Conservation (phyloP, 1,284 basidiomycete species). For the Malassezia slooffiae region DNA sequence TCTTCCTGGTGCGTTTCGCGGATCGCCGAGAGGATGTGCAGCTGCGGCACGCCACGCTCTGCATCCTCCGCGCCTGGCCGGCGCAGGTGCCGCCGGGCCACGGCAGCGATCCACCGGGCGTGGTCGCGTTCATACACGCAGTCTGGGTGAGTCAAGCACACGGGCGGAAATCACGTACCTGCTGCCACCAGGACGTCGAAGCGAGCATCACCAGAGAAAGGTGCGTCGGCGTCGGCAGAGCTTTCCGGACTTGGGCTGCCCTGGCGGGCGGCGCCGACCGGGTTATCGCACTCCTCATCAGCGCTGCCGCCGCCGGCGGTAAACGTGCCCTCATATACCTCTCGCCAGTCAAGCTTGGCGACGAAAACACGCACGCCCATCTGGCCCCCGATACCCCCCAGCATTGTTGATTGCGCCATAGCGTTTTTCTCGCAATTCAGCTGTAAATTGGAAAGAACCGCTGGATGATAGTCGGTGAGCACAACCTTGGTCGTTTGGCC, state of each 20-base stretch:
- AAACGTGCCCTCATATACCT: slow-evolving; percentile 10
- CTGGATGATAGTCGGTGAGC: slow-evolving; percentile 35
- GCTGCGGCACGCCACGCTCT: slow-evolving; percentile 12
- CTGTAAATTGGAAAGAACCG: slow-evolving; percentile 28
- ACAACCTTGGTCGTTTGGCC: slow-evolving; percentile 7
- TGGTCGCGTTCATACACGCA: slow-evolving; percentile 39
- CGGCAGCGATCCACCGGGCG: slow-evolving; percentile 33
- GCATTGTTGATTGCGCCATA: no score
- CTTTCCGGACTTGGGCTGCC: slow-evolving; percentile 8
- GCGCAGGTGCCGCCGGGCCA: slow-evolving; percentile 20
- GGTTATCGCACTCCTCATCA: not conserved
- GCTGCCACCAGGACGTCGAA: slow-evolving; percentile 34
- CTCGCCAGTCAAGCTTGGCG: slow-evolving; percentile 33
- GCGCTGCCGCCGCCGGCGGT: not conserved
- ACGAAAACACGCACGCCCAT: slow-evolving; percentile 3
- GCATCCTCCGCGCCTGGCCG: not conserved
- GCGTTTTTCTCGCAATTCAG: slow-evolving; percentile 16
- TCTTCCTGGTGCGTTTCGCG: slow-evolving; percentile 28
- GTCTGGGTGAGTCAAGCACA: no score
- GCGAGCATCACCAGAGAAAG: not conserved
- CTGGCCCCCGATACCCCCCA: not conserved
- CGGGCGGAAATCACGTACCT: no score
- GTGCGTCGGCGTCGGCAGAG: not conserved
- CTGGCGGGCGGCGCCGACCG: no score
- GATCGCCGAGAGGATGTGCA: slow-evolving; percentile 32